These are phyloP conservation scores for Prunus campanulata DNA, from an alignment of 306 rosid species.

Conservation along the genomic window DNA sequence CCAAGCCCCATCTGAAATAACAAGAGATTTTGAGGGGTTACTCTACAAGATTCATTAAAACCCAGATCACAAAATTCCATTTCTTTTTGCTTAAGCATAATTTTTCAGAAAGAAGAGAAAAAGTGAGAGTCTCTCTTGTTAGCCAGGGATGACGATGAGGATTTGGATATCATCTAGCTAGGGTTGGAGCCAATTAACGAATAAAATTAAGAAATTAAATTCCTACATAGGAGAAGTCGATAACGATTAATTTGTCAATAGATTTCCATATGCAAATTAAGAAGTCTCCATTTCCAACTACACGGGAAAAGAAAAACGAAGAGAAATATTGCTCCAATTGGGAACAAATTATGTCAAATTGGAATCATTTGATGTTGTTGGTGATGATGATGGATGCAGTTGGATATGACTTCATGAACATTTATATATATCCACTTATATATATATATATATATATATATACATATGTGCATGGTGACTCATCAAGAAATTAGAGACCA, in stretches of 20 bases:
- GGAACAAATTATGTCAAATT: background rate
- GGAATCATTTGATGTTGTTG: background rate
- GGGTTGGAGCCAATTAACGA: background rate
- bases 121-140: too few relatives aligned
- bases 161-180: background rate
- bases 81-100: too few relatives aligned
- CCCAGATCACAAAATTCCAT: background rate
- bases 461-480: background rate
- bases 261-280: background rate
- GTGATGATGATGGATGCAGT: background rate
- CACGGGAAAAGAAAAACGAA: background rate
- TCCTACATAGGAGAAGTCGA: background rate
- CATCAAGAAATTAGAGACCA: slow-evolving; percentile 4
- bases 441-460: too few relatives aligned
- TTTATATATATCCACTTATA: background rate
- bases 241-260: background rate
- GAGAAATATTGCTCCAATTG: background rate
- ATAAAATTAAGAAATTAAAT: background rate
- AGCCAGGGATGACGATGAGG: background rate
- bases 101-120: too few relatives aligned
- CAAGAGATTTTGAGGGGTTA: background rate
- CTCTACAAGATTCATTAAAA: background rate
- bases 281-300: background rate
- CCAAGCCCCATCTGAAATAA: slow-evolving; percentile 66
- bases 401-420: background rate